Conservation (phyloP, 495 filamentous ascomycete genomes). For the Penicillium alfredii region DNA sequence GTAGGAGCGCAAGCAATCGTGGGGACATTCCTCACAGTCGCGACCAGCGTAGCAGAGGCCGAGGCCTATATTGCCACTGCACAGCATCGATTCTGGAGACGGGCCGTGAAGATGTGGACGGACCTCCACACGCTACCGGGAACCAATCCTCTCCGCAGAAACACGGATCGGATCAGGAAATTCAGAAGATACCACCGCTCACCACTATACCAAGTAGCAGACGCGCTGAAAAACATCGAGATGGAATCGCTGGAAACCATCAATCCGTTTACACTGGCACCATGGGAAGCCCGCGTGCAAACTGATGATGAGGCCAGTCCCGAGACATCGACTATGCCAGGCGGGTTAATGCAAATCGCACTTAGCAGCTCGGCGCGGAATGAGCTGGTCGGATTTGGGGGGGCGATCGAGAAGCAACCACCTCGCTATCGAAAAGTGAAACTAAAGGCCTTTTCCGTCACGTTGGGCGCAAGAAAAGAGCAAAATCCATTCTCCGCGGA, state of each 20-base stretch:
- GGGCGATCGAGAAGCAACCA: too few species aligned
- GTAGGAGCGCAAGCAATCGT: constrained; percentile 22
- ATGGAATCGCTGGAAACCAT: too few species aligned
- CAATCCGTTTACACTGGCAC: constrained; percentile 11
- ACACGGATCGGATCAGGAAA: constrained; percentile 7
- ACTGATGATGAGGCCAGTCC: constrained; percentile 1
- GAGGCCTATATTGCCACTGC: constrained; percentile 12
- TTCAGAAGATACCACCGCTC: constrained; percentile 13
- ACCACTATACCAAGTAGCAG: constrained; percentile 6
- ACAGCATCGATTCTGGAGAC: constrained; percentile 12
- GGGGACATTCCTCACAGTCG: constrained; percentile 14
- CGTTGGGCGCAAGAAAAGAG: too few species aligned
- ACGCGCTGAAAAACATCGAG: constrained; percentile 10
- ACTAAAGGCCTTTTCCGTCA: too few species aligned
- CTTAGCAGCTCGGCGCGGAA: too few species aligned
- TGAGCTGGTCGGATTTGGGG: too few species aligned
- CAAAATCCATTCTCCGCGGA: constrained; percentile 13
- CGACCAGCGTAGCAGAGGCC: too few species aligned
- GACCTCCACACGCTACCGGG: too few species aligned
- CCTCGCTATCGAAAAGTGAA: too few species aligned
- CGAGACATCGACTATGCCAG: constrained; percentile 1
- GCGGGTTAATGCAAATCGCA: constrained; percentile 8
- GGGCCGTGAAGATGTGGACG: constrained; percentile 17
- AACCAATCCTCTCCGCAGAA: constrained; percentile 20
- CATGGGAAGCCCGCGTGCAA: constrained; percentile 12